Conservation (phyloP, 2,329 filamentous ascomycete species). For the Ophioceras dolichostomum region DNA sequence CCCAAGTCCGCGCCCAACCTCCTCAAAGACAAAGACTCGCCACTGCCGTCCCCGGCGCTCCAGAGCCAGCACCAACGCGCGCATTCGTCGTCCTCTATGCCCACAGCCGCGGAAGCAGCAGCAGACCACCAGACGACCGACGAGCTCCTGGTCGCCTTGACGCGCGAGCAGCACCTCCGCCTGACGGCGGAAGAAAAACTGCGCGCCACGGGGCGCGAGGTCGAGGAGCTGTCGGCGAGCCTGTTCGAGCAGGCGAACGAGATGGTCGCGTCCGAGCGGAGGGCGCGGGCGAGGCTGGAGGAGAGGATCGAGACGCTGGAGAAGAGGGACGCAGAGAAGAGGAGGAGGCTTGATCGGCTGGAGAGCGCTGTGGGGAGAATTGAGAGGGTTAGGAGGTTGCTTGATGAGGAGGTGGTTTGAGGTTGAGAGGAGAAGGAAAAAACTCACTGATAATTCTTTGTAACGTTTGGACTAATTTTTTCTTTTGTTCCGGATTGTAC, state of each 20-base stretch:
- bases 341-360: conserved; percentile 52
- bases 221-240: conserved; percentile 65
- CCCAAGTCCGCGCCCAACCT: conserved; percentile 32
- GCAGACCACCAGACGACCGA: conserved; percentile 18
- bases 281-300: conserved; percentile 58
- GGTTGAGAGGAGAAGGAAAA: neutral
- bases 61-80: conserved; percentile 6
- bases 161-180: conserved; percentile 54
- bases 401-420: conserved; percentile 23
- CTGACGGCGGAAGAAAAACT: conserved; percentile 57
- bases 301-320: conserved; percentile 58
- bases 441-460: too few species aligned
- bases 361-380: conserved; percentile 61
- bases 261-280: conserved; percentile 71
- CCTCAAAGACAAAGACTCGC: conserved; percentile 11
- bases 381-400: conserved; percentile 53
- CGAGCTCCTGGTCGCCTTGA: conserved; percentile 51
- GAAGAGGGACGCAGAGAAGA: conserved; percentile 57
- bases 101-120: conserved; percentile 5
- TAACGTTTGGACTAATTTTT: too few species aligned
- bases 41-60: conserved; percentile 4
- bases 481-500: conserved; percentile 4
- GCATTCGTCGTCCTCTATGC: neutral
- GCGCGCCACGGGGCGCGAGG: conserved; percentile 54
- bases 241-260: conserved; percentile 78